phyloP scores from a whole-genome alignment of 139 green algal genomes.

The Picochlorum sp. region DNA sequence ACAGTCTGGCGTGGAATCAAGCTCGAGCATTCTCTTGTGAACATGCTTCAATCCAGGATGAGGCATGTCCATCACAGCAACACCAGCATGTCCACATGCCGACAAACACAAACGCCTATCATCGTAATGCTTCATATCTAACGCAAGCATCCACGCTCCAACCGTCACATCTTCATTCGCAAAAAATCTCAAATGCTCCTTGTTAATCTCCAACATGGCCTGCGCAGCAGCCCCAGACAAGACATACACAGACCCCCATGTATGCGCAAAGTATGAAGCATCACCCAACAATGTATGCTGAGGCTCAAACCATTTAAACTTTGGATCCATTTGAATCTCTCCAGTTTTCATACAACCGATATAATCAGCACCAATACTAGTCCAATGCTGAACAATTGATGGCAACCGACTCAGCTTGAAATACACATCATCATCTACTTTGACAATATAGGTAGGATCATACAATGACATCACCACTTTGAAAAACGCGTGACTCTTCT shows the following conservation, averaged over 20 bases:
- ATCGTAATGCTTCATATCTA: constrained; percentile 54
- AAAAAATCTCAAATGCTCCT: constrained; percentile 38
- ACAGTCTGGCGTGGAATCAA: constrained; percentile 21
- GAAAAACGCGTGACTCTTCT: constrained; percentile 63
- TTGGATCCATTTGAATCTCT: constrained; percentile 23
- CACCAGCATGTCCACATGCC: constrained; percentile 18
- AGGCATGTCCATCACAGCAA: constrained; percentile 40
- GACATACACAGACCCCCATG: constrained; percentile 49
- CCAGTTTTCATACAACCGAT: constrained; percentile 66
- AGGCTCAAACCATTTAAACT: constrained; percentile 47
- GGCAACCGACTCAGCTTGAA: constrained; percentile 36
- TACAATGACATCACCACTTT: constrained; percentile 18
- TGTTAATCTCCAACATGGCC: constrained; percentile 16
- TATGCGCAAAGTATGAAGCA: constrained; percentile 47
- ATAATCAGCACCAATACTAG: constrained; percentile 33
- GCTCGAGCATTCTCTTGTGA: constrained; percentile 10
- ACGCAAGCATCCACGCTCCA: constrained; percentile 56
- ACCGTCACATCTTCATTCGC: constrained; percentile 61
- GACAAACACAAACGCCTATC: constrained; percentile 48
- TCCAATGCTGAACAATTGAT: constrained; percentile 40
- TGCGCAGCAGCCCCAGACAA: constrained; percentile 33
- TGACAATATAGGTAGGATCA: constrained; percentile 50
- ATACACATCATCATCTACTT: constrained; percentile 65
- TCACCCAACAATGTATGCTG: constrained; percentile 43
- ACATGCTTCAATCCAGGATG: constrained; percentile 41